phyloP scores from a whole-genome alignment of 192 early-diverging fungal genomes.

The Gigaspora rosea region DNA sequence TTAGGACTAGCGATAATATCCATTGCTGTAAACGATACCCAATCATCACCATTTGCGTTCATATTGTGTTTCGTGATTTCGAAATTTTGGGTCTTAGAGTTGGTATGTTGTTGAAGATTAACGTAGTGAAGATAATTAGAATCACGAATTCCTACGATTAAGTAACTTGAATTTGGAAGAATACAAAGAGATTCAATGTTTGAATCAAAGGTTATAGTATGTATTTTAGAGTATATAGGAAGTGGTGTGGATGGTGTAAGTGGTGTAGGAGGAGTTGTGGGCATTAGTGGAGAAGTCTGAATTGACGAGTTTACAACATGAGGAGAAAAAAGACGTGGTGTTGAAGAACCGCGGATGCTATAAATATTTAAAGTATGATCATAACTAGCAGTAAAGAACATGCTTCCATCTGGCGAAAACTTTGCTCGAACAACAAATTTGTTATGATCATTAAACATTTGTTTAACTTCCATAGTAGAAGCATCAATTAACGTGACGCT shows the following conservation, averaged over 20 bases:
- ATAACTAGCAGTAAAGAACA: conserved; percentile 67
- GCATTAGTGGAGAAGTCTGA: conserved; percentile 31
- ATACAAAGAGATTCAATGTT: conserved; percentile 72
- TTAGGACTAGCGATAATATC: conserved; percentile 58
- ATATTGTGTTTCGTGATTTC: conserved; percentile 56
- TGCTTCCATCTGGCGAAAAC: conserved; percentile 63
- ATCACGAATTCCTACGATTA: conserved; percentile 67
- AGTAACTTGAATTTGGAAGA: conserved; percentile 36
- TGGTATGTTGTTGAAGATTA: conserved; percentile 41
- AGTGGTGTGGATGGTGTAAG: neutral
- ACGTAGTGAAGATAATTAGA: conserved; percentile 77
- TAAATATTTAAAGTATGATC: conserved; percentile 72
- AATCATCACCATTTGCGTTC: conserved; percentile 78
- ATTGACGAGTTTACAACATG: conserved; percentile 9
- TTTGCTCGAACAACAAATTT: conserved; percentile 68
- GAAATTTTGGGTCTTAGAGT: conserved; percentile 1
- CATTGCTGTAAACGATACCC: conserved; percentile 83
- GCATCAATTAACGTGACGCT: conserved; percentile 48
- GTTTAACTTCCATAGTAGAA: conserved; percentile 43
- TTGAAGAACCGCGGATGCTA: conserved; percentile 26
- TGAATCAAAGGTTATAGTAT: conserved; percentile 51
- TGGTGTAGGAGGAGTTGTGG: conserved; percentile 32
- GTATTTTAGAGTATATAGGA: conserved; percentile 27
- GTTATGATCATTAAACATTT: conserved; percentile 66
- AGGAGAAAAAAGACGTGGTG: neutral